Percentiles rank a stretch among this genome's conserved stretches.
Conservation (phyloP, 495 filamentous ascomycete genomes). For the Copromyces sp. region DNA sequence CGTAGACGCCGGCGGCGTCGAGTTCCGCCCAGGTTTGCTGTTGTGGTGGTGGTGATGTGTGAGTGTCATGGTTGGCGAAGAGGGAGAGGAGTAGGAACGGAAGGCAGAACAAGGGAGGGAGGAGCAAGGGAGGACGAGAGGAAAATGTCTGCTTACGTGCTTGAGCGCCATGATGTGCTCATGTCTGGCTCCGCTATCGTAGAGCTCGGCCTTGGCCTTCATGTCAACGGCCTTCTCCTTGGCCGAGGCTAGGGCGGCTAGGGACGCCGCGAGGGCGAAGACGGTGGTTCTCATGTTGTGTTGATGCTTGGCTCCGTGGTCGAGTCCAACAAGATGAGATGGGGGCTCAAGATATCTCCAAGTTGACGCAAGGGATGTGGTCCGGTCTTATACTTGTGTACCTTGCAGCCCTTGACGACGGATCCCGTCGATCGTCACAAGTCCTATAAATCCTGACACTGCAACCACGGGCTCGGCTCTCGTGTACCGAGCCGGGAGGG, state of each 20-base stretch:
- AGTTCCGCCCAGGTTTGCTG: constrained; percentile 24
- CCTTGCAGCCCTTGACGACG: not conserved
- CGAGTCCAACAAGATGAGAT: not conserved
- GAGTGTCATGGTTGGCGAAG: not conserved
- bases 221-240: constrained; percentile 25
- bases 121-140: not conserved
- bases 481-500: not conserved
- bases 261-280: constrained; percentile 25
- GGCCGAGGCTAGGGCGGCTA: constrained; percentile 20
- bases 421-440: not conserved
- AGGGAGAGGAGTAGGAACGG: not conserved
- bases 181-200: constrained; percentile 37
- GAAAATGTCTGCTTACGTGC: constrained; percentile 15
- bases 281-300: not conserved
- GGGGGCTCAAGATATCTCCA: not conserved
- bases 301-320: not conserved
- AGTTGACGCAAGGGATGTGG: not conserved
- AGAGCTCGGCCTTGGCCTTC: constrained; percentile 21
- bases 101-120: not conserved
- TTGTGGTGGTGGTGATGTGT: not conserved
- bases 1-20: constrained; percentile 27
- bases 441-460: not conserved
- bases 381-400: not conserved
- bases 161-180: constrained; percentile 37
- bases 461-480: not conserved